Conservation (phyloP, 1,284 basidiomycete species). For the Blastosporella zonata region DNA sequence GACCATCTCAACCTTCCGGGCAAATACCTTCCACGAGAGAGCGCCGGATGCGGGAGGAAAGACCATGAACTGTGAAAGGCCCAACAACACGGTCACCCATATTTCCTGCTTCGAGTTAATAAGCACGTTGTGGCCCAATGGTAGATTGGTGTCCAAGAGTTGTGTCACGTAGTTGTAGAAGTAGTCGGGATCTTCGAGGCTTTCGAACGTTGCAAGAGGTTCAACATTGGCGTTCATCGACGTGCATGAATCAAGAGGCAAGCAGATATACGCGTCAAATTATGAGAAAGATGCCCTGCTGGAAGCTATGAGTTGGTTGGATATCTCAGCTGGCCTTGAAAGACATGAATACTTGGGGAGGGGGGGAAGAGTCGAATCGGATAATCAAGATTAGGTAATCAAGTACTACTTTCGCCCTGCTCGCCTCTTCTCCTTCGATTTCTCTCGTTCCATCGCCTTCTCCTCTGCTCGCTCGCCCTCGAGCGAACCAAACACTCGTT, state of each 20-base stretch:
- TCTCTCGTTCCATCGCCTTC: conserved; percentile 87
- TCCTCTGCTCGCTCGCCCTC: conserved; percentile 93
- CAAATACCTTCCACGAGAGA: conserved; percentile 46
- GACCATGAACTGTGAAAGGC: conserved; percentile 50
- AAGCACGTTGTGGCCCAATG: conserved; percentile 16
- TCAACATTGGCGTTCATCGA: conserved; percentile 15
- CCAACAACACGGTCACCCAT: conserved; percentile 45
- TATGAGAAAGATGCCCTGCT: background rate
- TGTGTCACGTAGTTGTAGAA: conserved; percentile 19
- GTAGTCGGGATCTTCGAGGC: conserved; percentile 19
- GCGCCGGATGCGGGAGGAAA: conserved; percentile 45
- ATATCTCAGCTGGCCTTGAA: background rate
- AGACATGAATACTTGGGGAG: background rate
- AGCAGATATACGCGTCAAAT: conserved; percentile 5
- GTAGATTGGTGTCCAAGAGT: conserved; percentile 18
- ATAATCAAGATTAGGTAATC: conserved; percentile 9
- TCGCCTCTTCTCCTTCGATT: conserved; percentile 72
- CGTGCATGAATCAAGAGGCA: conserved; percentile 3
- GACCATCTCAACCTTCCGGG: conserved; percentile 56
- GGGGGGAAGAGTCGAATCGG: background rate
- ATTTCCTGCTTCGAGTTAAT: conserved; percentile 28
- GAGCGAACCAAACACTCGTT: conserved; percentile 77
- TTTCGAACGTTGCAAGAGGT: conserved; percentile 15
- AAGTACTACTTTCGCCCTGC: conserved; percentile 59
- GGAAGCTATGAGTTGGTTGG: background rate